phyloP scores from a whole-genome alignment of 768 basidiomycete species.

The Lactarius sp. region DNA sequence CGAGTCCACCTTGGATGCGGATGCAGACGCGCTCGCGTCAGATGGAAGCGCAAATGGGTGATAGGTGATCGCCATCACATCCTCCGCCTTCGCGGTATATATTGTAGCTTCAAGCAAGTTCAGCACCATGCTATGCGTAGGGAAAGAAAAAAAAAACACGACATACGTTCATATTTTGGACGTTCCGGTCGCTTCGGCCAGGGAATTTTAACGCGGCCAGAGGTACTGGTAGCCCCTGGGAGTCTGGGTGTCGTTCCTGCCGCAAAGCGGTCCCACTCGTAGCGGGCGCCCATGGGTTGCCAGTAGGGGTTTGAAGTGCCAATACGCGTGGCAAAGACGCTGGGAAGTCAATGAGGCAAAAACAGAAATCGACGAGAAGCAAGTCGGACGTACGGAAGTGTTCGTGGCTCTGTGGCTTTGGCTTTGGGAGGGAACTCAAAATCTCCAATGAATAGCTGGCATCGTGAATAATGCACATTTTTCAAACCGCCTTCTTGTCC shows the following conservation, averaged over 20 bases:
- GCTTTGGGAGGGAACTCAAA: slow-evolving; percentile 49
- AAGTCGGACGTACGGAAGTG: slow-evolving; percentile 29
- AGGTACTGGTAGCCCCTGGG: slow-evolving; percentile 35
- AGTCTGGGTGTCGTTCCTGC: slow-evolving; percentile 56
- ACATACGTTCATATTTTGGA: slow-evolving; percentile 43
- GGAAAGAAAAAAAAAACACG: not conserved
- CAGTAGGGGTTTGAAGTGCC: slow-evolving; percentile 57
- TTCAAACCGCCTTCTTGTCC: slow-evolving; percentile 3
- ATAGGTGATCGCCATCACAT: slow-evolving; percentile 68
- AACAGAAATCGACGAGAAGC: not conserved
- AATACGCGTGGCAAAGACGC: slow-evolving; percentile 74
- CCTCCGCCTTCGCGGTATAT: slow-evolving; percentile 63
- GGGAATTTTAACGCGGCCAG: slow-evolving; percentile 44
- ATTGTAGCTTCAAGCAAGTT: slow-evolving; percentile 39
- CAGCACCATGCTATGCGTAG: not conserved
- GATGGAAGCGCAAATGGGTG: slow-evolving; percentile 49
- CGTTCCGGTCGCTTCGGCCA: slow-evolving; percentile 59
- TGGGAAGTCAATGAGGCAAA: slow-evolving; percentile 30
- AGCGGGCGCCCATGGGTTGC: slow-evolving; percentile 50
- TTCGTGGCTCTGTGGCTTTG: slow-evolving; percentile 26
- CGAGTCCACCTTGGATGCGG: slow-evolving; percentile 36
- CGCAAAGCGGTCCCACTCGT: slow-evolving; percentile 70
- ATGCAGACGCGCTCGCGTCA: slow-evolving; percentile 29
- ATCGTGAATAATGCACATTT: slow-evolving; percentile 61
- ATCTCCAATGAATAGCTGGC: slow-evolving; percentile 72